phyloP scores from a whole-genome alignment of 768 basidiomycete genomes.

The Trametes coccinea region DNA sequence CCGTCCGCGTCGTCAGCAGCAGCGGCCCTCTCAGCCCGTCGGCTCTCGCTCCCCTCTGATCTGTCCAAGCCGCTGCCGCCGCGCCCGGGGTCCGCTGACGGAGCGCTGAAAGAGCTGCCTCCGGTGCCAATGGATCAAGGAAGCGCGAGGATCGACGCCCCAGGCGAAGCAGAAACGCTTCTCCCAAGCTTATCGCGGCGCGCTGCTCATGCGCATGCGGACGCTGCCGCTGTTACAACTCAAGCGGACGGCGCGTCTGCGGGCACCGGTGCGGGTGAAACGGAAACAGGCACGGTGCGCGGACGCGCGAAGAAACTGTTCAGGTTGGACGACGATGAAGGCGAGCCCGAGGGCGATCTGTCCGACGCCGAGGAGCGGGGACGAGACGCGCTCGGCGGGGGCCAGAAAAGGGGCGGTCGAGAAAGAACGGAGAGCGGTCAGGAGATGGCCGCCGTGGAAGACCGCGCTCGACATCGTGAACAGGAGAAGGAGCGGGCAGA shows the following conservation, averaged over 20 bases:
- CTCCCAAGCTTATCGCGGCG: conserved; percentile 22
- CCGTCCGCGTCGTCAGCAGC: neutral
- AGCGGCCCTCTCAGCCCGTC: neutral
- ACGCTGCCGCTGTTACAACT: neutral
- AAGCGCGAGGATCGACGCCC: conserved; percentile 10
- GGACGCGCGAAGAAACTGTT: conserved; percentile 22
- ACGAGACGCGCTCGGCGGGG: neutral
- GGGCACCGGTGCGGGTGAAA: neutral
- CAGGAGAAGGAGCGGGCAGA: conserved; percentile 19
- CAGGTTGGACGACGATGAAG: conserved; percentile 13
- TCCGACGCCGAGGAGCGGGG: conserved; percentile 13
- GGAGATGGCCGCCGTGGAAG: conserved; percentile 4
- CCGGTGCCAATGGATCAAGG: conserved; percentile 4
- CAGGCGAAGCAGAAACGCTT: conserved; percentile 4
- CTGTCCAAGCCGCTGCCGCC: conserved; percentile 21
- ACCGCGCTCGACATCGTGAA: neutral
- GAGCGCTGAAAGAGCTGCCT: conserved; percentile 12
- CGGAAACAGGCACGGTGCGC: conserved; percentile 3
- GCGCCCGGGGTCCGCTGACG: conserved; percentile 1
- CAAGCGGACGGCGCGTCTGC: neutral
- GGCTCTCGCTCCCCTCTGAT: conserved; percentile 21
- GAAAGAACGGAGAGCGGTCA: neutral
- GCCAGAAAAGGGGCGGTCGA: neutral
- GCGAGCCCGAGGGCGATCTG: conserved; percentile 16
- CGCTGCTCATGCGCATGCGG: neutral